Conservation (phyloP, 805 yeast genomes). For the Candida oleophila region DNA sequence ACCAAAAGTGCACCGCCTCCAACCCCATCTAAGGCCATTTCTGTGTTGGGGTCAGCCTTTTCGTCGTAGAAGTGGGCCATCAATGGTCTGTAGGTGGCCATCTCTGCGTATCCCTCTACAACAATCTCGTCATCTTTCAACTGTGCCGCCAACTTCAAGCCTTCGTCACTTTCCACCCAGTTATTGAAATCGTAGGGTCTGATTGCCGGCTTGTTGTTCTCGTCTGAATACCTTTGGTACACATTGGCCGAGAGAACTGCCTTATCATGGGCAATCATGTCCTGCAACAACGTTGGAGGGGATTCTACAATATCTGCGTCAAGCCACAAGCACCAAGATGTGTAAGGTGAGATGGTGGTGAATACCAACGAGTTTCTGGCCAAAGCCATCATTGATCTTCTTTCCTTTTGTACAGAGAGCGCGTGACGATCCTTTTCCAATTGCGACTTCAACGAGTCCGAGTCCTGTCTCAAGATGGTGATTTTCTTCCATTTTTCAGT, state of each 20-base stretch:
- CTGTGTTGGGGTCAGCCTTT: constrained; percentile 58
- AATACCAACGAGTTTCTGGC: constrained; percentile 91
- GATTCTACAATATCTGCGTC: constrained; percentile 94
- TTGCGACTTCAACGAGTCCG: constrained; percentile 71
- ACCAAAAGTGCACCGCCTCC: constrained; percentile 97
- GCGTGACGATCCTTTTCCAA: constrained; percentile 90
- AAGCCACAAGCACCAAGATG: constrained; percentile 95
- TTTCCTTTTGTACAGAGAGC: constrained; percentile 76
- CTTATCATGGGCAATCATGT: constrained; percentile 78
- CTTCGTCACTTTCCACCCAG: constrained; percentile 88
- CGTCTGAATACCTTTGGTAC: constrained; percentile 75
- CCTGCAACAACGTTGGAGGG: constrained; percentile 80
- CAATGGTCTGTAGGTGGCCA: constrained; percentile 90
- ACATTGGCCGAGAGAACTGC: constrained; percentile 92
- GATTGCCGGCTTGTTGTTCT: constrained; percentile 52
- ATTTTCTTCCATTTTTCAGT: constrained; percentile 70
- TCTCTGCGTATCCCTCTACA: constrained; percentile 90
- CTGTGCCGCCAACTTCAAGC: constrained; percentile 65
- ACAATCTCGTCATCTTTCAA: constrained; percentile 88
- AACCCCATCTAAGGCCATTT: constrained; percentile 91
- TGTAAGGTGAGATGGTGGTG: constrained; percentile 84
- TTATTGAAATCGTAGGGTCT: constrained; percentile 95
- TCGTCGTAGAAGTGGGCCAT: constrained; percentile 87
- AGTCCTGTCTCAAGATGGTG: constrained; percentile 88
- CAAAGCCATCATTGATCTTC: constrained; percentile 88